Base-by-base conservation (phyloP, 2,329 filamentous ascomycete species). In the Sphaceloma murrayae region DNA sequence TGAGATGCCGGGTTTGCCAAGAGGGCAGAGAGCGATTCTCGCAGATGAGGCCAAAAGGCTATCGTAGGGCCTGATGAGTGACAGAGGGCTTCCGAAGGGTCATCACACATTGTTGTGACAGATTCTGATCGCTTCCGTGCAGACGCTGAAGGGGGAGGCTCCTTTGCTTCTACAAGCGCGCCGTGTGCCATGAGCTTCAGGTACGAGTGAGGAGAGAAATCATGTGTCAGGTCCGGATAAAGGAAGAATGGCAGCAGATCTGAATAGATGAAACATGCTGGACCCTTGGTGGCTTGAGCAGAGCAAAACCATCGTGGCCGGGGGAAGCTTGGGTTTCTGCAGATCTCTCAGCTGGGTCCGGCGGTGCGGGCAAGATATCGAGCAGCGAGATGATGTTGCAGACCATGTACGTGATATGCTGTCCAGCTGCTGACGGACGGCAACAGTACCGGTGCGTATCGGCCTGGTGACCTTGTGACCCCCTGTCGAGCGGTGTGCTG, bases 401-500 rank as follows among this genome's bases (percentile, higher is more conserved):
- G 5, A 11, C 10, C 21, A 24, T 22, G 16, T 24, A 8, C 19
- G 34, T 27, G 11, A 27, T 27, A n/a, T 24, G 34, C 9, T 7
- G 6, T n/a, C n/a, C n/a, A n/a, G n/a, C n/a, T n/a, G n/a, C n/a
- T n/a, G n/a, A n/a, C n/a, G n/a, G n/a, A n/a, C n/a, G n/a, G n/a
- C n/a, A n/a, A n/a, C n/a, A n/a, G n/a, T n/a, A n/a, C n/a, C n/a
- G n/a, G n/a, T n/a, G n/a, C n/a, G n/a, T n/a, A n/a, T n/a, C n/a
- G n/a, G n/a, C n/a, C n/a, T n/a, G n/a, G n/a, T n/a, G n/a, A n/a
- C 26, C 36, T 19, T 40, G 36, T 40, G 36, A 40, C 36, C 36
- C 22, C n/a, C 16, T 22, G 22, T 26, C n/a, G 36, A n/a, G 13
- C 26, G 14, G 36, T 40, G 36, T 40, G 36, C 36, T 40, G 36